Base-by-base conservation (phyloP, 257 asterid species). In the Echites panduratus region DNA sequence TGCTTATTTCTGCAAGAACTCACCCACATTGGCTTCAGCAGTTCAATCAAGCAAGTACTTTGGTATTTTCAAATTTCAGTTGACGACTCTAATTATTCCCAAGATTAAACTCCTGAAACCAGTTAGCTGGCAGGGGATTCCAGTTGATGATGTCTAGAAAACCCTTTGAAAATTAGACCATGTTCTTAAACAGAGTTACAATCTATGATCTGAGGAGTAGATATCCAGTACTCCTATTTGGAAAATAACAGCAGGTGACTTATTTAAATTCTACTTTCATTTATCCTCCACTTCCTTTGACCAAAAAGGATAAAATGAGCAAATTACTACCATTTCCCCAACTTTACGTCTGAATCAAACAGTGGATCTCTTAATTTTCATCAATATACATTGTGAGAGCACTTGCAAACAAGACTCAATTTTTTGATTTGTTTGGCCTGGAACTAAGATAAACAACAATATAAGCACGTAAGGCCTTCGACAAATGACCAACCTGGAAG, bases 401-500 rank as follows among this genome's bases (percentile, higher is more conserved):
- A 48, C 44, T 49, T 65, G 48, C 4, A 7, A 44, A 19, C 44
- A 32, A 49, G 52, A 22, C 67, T 48, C 43, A 29, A 16, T 64
- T 4, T 47, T 43, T 71, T 68, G 38, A 66, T 38, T 58, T 35
- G 41, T 17, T 70, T 56, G 22, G 44, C 16, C 38, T 16, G 29
- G 52, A 73, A 69, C 63, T 47, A 70, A 45, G 53, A 56, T 17
- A 67, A 65, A 64, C 65, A 78, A 53, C 70, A 63, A 69, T 27
- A 47, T 49, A 61, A 14, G 57, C 14, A 69, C 1, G 45, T 77
- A 68, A 52, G 32, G 63, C 59, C 20, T 32, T 73, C 38, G 40
- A 8, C 40, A 29, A 57, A 27, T 62, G 22, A 68, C 77, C 57
- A 72, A 82, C 99, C 99, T 85, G 99, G 92, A 71, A 86, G 85